Base-by-base conservation (phyloP, 2,329 filamentous ascomycete genomes). In the Fusarium aywerte region DNA sequence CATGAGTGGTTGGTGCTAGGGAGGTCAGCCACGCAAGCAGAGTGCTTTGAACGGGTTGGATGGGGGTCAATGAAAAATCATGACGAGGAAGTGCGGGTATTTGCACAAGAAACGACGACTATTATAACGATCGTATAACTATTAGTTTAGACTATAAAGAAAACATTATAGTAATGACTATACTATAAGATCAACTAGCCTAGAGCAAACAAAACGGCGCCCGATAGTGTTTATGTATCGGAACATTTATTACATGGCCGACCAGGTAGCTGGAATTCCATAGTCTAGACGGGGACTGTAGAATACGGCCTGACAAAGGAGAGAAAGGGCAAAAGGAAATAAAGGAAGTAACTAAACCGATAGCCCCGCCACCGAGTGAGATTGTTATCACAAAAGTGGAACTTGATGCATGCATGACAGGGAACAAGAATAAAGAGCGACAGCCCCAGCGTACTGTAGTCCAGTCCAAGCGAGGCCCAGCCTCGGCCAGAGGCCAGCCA, bases 1-100 rank as follows among this genome's bases (percentile, higher is more conserved):
- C 49, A 68, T 15, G 54, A 70, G 36, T 38, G 64, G 21, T 33
- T 70, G 50, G 57, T 70, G 6, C 23, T 70, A 13, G 68, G 68
- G 4, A 62, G 38, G 31, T 65, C 64, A 15, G 38, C 29, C 1
- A 56, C 51, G 8, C 51, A 58, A 10, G 35, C 50, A 7, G 54
- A 38, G 10, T 32, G 18, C 13, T 70, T 56, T 13, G 60, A 70
- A 36, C 53, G 68, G 27, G 23, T 70, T 52, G 68, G 67, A 9
- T 21, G 69, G n/a, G 61, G 44, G 7, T 53, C 50, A 7, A 31
- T 49, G 25, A 23, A 40, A 18, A 21, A 38, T 5, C 35, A 23
- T 35, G 21, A 20, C 3, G 32, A 33, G 4, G 52, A 52, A 10
- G 27, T n/a, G 31, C 18, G 20, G 21, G 4, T 68, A 7, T 47